Conservation (phyloP, 768 basidiomycete genomes). For the Russula emetica region DNA sequence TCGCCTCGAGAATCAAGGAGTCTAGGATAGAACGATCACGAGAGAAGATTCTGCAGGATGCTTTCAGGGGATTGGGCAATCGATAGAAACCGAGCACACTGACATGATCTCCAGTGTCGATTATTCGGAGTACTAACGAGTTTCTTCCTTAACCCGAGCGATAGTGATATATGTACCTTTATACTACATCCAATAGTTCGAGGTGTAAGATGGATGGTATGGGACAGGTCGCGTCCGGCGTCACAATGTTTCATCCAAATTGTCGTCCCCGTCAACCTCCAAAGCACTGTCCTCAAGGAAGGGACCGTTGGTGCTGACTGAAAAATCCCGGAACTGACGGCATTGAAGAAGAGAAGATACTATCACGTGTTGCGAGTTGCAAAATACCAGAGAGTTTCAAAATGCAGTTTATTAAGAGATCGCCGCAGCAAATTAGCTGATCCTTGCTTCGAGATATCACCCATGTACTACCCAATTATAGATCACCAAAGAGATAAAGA, state of each 20-base stretch:
- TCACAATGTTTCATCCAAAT: constrained; percentile 17
- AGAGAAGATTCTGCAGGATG: constrained; percentile 12
- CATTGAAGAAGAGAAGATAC: constrained; percentile 59
- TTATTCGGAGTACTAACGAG: constrained; percentile 36
- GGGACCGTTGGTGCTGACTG: constrained; percentile 46
- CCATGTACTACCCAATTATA: too few relatives aligned
- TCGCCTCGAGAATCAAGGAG: constrained; percentile 24
- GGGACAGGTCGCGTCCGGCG: constrained; percentile 33
- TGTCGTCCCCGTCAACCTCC: constrained; percentile 23
- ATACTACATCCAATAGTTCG: constrained; percentile 47
- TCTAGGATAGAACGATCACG: constrained; percentile 27
- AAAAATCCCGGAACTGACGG: constrained; percentile 50
- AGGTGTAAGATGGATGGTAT: constrained; percentile 42
- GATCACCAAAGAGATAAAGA: too few relatives aligned
- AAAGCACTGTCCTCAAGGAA: constrained; percentile 36
- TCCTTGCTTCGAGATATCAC: too few relatives aligned
- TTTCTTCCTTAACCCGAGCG: constrained; percentile 37
- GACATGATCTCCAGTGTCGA: constrained; percentile 45
- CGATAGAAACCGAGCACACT: constrained; percentile 20
- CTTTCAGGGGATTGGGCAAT: constrained; percentile 8
- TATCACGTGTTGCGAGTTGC: too few relatives aligned
- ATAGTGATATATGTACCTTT: constrained; percentile 35
- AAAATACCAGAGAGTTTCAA: constrained; percentile 50
- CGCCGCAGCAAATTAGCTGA: too few relatives aligned
- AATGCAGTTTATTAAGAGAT: too few relatives aligned